Evolutionary conservation across 306 rosid genomes (phyloP), one percentile per base, ranked within the genome.

Genomic region (Glycine soja): DNA sequence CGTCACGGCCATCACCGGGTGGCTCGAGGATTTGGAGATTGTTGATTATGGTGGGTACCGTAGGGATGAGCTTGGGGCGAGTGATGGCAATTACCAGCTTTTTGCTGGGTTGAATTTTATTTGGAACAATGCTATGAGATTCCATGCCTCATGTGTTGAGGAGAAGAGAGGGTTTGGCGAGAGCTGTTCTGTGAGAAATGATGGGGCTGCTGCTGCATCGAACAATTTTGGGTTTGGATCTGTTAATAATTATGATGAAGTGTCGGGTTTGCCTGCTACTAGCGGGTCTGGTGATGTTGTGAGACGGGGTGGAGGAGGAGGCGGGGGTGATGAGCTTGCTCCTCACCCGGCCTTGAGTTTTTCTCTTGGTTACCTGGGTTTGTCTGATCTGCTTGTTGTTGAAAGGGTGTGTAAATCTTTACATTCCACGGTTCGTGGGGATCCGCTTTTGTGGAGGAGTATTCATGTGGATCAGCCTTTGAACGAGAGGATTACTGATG

Each of bases 401-500:
- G 97, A 88, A 76, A 80, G 80, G 10, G 95, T 90, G 62, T 96
- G 98, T 81, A 92, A 64, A 46, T 85, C 87, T 88, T 85, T 96
- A 74, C 87, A 56, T 67, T 84, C 90, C 46, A 56, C 81, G 0
- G 91, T 96, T 86, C 90, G 70, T 2, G 86, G 78, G 0, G 98
- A 93, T 82, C 87, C 97, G 3, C 86, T 89, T 57, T 70, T 90
- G 81, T 96, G 99, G 99, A 88, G 88, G 86, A 88, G 77, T 76
- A 87, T 96, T 63, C 90, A 80, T 77, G 67, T 96, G 63, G 91
- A 92, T 70, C 97, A 90, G 59, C 97, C 98, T 15, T 80, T 93
- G 78, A 96, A 88, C 38, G 99, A 96, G 87, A 90, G 88, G 85
- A 85, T 96, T 47, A 93, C 94, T 2, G 98, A 96, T 83, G 97